Conservation (phyloP, 2,329 filamentous ascomycete species). For the Hymenoscyphus albidus region DNA sequence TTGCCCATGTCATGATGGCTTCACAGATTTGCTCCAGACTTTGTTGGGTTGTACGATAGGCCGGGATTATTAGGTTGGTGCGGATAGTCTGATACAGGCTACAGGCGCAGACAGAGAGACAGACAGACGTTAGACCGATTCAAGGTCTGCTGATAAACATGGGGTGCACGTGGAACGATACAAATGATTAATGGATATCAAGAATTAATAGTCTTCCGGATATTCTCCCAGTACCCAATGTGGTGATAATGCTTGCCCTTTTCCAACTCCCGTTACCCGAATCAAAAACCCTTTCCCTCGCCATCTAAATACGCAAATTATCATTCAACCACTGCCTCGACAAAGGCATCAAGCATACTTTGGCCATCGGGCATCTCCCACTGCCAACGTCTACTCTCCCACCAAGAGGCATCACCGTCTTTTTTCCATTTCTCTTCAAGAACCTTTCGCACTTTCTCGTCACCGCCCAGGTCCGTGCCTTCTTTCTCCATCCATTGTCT, state of each 20-base stretch:
- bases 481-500: constrained; percentile 66
- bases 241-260: background rate
- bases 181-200: background rate
- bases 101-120: background rate
- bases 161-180: background rate
- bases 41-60: background rate
- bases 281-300: constrained; percentile 5
- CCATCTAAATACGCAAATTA: constrained; percentile 3
- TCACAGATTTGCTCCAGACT: background rate
- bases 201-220: background rate
- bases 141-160: background rate
- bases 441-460: constrained; percentile 53
- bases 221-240: background rate
- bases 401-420: constrained; percentile 24
- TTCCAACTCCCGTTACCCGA: background rate
- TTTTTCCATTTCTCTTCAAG: constrained; percentile 48
- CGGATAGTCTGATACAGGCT: background rate
- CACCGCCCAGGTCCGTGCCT: constrained; percentile 51
- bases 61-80: background rate
- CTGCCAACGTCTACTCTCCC: constrained; percentile 24
- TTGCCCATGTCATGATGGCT: background rate
- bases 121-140: background rate
- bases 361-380: constrained; percentile 30
- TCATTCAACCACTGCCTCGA: constrained; percentile 35
- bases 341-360: constrained; percentile 32